Evolutionary conservation across 208 protist species (phyloP), one percentile per base, ranked within the genome.

Genomic region (Porcisia deanei): DNA sequence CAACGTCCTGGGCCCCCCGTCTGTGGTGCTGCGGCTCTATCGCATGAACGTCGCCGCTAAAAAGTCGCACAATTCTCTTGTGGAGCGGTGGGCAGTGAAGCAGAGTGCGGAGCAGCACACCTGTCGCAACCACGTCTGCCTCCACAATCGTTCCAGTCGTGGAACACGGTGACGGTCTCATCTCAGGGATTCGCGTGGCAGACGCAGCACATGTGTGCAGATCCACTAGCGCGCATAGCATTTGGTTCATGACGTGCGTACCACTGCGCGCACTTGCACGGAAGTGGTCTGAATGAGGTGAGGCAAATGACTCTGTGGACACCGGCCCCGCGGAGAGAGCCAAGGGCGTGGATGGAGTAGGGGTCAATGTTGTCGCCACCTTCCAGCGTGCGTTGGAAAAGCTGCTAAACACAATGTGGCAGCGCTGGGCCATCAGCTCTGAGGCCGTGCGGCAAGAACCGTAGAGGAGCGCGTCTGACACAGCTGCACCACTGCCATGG

Each of bases 401-500:
- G 58, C 43, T 34, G 25, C 53, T 49, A 59, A 82, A 82, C 5
- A 73, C 59, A 45, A 82, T 52, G 14, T 67, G 60, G 61, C 78
- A 82, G n/a, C 78, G 78, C 58, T 55, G 49, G 22, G 78, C 73
- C 39, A 60, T 59, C 9, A 61, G 37, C 43, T 74, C 60, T 7
- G 78, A 82, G 12, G 73, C 54, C 53, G 77, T 73, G 73, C 75
- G 78, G 73, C 78, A 78, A n/a, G 43, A 16, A 39, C 73, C 78
- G 78, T 82, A 78, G 4, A 82, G 39, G 16, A 82, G 73, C 52
- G 78, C 78, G 41, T 82, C 78, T 1, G 78, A 82, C 2, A 82
- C 68, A 0, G 71, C 67, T 39, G 75, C 68, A 8, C 73, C 78
- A 58, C 49, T 52, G 9, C 54, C 78, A 6, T 73, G 59, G 9